phyloP scores from a whole-genome alignment of 1,284 basidiomycete genomes.

The Trichosporon sp. region DNA sequence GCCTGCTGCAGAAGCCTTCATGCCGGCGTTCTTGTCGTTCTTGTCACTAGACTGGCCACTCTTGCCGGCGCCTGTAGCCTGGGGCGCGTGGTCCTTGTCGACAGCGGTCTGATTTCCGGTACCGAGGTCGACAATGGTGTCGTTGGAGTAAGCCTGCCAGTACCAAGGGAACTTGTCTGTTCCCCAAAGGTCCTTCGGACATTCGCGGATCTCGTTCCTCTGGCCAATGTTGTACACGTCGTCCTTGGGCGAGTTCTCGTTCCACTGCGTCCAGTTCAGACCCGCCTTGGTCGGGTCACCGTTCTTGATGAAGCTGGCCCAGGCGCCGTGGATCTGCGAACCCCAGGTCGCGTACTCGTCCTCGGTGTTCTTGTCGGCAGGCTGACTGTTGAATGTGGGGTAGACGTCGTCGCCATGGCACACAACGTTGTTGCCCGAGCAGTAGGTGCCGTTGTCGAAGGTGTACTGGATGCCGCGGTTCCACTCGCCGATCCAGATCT shows the following conservation, averaged over 20 bases:
- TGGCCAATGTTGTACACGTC: slow-evolving; percentile 36
- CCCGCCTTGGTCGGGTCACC: slow-evolving; percentile 33
- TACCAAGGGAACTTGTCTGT: slow-evolving; percentile 26
- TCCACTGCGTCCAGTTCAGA: slow-evolving; percentile 28
- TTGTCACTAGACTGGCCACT: not conserved
- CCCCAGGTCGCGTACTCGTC: slow-evolving; percentile 26
- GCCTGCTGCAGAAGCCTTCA: not conserved
- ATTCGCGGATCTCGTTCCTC: slow-evolving; percentile 28
- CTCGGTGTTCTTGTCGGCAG: slow-evolving; percentile 20
- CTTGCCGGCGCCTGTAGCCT: not conserved
- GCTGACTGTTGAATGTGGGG: slow-evolving; percentile 42
- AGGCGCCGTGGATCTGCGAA: slow-evolving; percentile 32
- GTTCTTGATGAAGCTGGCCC: slow-evolving; percentile 46
- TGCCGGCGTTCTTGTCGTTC: not conserved
- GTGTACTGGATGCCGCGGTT: slow-evolving; percentile 70
- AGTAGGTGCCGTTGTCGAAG: slow-evolving; percentile 58
- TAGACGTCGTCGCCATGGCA: slow-evolving; percentile 55
- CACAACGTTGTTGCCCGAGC: slow-evolving; percentile 41
- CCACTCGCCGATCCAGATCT: slow-evolving; percentile 70
- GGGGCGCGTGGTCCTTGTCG: not conserved
- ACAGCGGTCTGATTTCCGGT: not conserved
- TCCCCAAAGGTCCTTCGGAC: slow-evolving; percentile 45
- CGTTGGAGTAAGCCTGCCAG: slow-evolving; percentile 15
- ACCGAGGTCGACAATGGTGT: slow-evolving; percentile 2
- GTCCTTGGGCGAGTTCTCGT: slow-evolving; percentile 18